Evolutionary conservation across 2,329 filamentous ascomycete genomes (phyloP).

Genomic region (Scedosporium boydii): DNA sequence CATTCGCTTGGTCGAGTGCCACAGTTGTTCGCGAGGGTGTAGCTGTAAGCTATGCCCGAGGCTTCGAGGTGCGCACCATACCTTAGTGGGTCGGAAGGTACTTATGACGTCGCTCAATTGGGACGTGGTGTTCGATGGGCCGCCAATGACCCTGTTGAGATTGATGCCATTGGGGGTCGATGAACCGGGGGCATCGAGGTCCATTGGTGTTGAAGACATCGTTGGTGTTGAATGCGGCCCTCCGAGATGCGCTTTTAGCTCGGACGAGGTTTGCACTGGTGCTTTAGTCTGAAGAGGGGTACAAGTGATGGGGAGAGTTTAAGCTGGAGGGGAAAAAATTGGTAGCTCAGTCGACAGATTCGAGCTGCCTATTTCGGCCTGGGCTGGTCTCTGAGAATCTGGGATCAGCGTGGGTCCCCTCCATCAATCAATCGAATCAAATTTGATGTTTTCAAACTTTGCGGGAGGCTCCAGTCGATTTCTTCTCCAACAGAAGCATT

Average conservation of each 20-base stretch:
- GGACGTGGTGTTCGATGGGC: conserved; percentile 37
- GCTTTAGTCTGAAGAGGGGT: too few relatives aligned
- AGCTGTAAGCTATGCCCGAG: neutral
- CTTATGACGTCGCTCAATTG: conserved; percentile 71
- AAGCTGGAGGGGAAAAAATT: neutral
- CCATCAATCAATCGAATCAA: too few relatives aligned
- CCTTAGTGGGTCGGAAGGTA: conserved; percentile 71
- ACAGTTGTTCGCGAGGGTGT: too few relatives aligned
- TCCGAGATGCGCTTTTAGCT: neutral
- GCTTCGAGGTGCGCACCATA: conserved; percentile 25
- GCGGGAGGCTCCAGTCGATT: too few relatives aligned
- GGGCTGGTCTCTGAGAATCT: neutral
- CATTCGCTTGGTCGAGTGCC: neutral
- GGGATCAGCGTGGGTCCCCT: too few relatives aligned
- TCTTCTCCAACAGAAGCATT: too few relatives aligned
- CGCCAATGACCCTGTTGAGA: conserved; percentile 37
- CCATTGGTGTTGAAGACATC: conserved; percentile 50
- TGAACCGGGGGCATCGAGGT: conserved; percentile 37
- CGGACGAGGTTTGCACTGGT: neutral
- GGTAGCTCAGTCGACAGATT: neutral
- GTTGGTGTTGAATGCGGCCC: neutral
- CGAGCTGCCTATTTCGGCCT: neutral
- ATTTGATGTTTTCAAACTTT: too few relatives aligned
- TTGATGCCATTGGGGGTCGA: conserved; percentile 32
- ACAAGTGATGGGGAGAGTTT: neutral